These are phyloP conservation scores for Umbellularia californica DNA, from an alignment of 164 flowering plant genomes.

Conservation along the genomic window DNA sequence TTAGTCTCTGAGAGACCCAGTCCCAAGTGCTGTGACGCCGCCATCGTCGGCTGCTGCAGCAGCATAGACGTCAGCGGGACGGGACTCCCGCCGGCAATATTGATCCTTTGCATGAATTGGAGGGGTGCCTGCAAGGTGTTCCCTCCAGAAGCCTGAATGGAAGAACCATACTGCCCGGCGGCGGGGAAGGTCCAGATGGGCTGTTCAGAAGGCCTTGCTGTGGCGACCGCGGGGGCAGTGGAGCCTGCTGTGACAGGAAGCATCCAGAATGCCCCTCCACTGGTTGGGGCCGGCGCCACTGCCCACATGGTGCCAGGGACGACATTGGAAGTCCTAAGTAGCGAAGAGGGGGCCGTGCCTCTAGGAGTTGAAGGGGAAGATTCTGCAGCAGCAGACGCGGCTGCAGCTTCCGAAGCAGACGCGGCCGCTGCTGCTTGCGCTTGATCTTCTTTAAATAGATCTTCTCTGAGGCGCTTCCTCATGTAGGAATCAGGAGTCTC, in stretches of 20 bases:
- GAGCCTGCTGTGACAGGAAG: constrained; percentile 43
- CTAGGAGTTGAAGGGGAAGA: constrained; percentile 16
- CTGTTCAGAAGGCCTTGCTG: constrained; percentile 28
- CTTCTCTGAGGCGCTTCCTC: constrained; percentile 67
- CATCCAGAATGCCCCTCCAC: constrained; percentile 64
- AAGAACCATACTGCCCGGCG: constrained; percentile 20
- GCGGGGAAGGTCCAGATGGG: constrained; percentile 67
- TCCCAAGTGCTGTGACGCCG: constrained; percentile 48
- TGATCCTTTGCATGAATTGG: constrained; percentile 55
- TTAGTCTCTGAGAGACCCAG: constrained; percentile 57
- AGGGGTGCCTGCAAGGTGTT: constrained; percentile 26
- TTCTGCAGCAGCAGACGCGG: constrained; percentile 21
- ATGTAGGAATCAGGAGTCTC: constrained; percentile 36
- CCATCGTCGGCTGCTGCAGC: constrained; percentile 12
- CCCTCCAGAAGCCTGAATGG: constrained; percentile 16
- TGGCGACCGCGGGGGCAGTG: constrained; percentile 15
- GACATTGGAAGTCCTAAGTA: constrained; percentile 37
- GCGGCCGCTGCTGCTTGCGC: constrained; percentile 14
- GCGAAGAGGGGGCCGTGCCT: constrained; percentile 24
- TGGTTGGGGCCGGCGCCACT: constrained; percentile 36
- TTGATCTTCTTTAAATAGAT: constrained; percentile 61
- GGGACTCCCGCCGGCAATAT: constrained; percentile 39
- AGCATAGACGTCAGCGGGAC: constrained; percentile 61
- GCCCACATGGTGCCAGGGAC: constrained; percentile 69
- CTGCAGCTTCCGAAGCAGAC: constrained; percentile 23